Base-by-base conservation (phyloP, 495 filamentous ascomycete species). In the Trichocladium uniseriatum region DNA sequence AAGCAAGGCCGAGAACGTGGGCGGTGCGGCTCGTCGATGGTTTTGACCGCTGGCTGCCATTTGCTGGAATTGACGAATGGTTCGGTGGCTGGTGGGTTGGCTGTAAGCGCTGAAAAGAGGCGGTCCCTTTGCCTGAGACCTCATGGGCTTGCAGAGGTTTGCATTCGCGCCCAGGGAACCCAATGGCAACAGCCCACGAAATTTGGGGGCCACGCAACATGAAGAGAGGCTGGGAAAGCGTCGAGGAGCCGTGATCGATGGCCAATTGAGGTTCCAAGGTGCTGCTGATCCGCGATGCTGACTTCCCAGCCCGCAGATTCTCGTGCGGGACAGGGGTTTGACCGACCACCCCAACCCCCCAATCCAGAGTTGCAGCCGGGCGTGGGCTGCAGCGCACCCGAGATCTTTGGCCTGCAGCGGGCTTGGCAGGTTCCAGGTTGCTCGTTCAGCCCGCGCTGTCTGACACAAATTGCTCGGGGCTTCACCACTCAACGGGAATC, bases 111-210 rank as follows among this genome's bases (percentile, higher is more conserved):
- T 44, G 27, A 51, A 5, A 27, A 35, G 34, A 28, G n/a, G n/a
- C n/a, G n/a, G n/a, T n/a, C n/a, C n/a, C n/a, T n/a, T n/a, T n/a
- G n/a, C n/a, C n/a, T n/a, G n/a, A n/a, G n/a, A n/a, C n/a, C n/a
- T n/a, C n/a, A n/a, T n/a, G n/a, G n/a, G n/a, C n/a, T n/a, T n/a
- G n/a, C n/a, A n/a, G n/a, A n/a, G n/a, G n/a, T n/a, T n/a, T n/a
- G n/a, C 42, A 19, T 29, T 35, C 32, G 49, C 22, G 41, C n/a
- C 18, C 18, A 18, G 22, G 31, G 35, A 51, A 46, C 39, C 60
- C 60, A 63, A 63, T 63, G 47, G 53, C 60, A 47, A 35, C 37
- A 37, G 51, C 61, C 56, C 59, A 64, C 56, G 58, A 58, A 53
- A 37, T 38, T 31, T 48, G 45, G 51, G 45, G 51, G 54, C 45